phyloP scores from a whole-genome alignment of 805 yeast genomes.

The Ogataea naganishii region DNA sequence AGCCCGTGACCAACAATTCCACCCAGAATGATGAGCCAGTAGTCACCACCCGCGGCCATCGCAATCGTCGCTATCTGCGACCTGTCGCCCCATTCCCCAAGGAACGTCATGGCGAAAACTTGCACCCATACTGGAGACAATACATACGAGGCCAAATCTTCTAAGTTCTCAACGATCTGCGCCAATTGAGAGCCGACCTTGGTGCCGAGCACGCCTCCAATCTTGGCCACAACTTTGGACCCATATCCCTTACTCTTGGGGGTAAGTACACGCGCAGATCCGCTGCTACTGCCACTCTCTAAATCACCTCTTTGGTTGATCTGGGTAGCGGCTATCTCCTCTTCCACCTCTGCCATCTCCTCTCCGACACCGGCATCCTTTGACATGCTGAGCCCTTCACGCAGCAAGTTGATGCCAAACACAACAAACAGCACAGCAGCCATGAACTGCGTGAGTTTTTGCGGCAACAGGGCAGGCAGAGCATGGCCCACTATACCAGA shows the following conservation, averaged over 20 bases:
- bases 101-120: slow-evolving; percentile 89
- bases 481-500: slow-evolving; percentile 91
- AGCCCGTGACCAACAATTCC: slow-evolving; percentile 83
- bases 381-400: slow-evolving; percentile 79
- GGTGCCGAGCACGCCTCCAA: slow-evolving; percentile 23
- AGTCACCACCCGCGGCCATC: slow-evolving; percentile 94
- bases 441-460: slow-evolving; percentile 65
- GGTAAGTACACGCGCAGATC: no score
- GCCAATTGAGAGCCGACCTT: slow-evolving; percentile 1
- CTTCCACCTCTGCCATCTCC: slow-evolving; percentile 94
- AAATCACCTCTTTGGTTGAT: slow-evolving; percentile 39
- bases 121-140: slow-evolving; percentile 90
- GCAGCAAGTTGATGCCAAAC: slow-evolving; percentile 67
- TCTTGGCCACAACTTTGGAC: no score
- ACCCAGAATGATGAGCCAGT: slow-evolving; percentile 82
- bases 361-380: slow-evolving; percentile 84
- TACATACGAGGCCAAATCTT: slow-evolving; percentile 50
- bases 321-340: slow-evolving; percentile 67
- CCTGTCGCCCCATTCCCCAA: slow-evolving; percentile 99
- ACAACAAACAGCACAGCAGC: slow-evolving; percentile 79
- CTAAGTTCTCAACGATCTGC: slow-evolving; percentile 25
- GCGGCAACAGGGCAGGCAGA: slow-evolving; percentile 75
- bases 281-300: no score
- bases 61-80: slow-evolving; percentile 98
- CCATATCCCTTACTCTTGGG: no score